phyloP scores from a whole-genome alignment of 768 basidiomycete genomes.

The Steccherinum ochraceum region DNA sequence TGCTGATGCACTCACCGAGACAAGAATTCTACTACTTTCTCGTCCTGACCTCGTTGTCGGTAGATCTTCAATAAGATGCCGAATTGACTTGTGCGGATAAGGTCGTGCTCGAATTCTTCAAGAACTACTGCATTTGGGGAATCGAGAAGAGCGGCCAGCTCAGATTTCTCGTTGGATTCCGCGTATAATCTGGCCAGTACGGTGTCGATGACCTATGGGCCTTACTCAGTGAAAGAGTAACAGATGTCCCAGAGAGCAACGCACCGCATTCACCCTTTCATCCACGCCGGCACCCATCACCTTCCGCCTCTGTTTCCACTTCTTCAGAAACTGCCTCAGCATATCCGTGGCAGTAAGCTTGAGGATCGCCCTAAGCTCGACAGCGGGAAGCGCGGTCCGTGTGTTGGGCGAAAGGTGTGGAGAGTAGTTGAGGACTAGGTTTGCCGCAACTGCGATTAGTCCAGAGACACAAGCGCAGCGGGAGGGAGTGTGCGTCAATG shows the following conservation, averaged over 20 bases:
- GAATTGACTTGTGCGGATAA: constrained; percentile 47
- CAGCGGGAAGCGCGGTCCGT: constrained; percentile 60
- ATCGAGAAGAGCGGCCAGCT: constrained; percentile 53
- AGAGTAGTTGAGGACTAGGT: constrained; percentile 90
- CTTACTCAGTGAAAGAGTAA: not conserved
- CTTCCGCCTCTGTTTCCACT: constrained; percentile 45
- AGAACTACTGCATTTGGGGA: constrained; percentile 47
- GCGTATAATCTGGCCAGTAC: constrained; percentile 72
- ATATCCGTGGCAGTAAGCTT: constrained; percentile 65
- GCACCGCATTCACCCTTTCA: not conserved
- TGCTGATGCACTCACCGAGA: constrained; percentile 44
- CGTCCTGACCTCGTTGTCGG: constrained; percentile 45
- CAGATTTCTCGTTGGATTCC: constrained; percentile 50
- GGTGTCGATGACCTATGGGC: constrained; percentile 67
- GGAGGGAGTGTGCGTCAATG: constrained; percentile 21
- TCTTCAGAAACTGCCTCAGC: constrained; percentile 63
- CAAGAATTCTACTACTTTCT: constrained; percentile 62
- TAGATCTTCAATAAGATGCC: constrained; percentile 59
- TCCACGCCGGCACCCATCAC: constrained; percentile 21
- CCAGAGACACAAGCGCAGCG: constrained; percentile 37
- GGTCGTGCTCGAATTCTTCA: constrained; percentile 54
- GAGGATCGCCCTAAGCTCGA: constrained; percentile 61
- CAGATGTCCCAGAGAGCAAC: not conserved
- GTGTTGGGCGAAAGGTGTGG: constrained; percentile 75
- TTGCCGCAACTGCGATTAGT: constrained; percentile 79